Conservation (phyloP, 2,329 filamentous ascomycete genomes). For the Huntiella abstrusa region DNA sequence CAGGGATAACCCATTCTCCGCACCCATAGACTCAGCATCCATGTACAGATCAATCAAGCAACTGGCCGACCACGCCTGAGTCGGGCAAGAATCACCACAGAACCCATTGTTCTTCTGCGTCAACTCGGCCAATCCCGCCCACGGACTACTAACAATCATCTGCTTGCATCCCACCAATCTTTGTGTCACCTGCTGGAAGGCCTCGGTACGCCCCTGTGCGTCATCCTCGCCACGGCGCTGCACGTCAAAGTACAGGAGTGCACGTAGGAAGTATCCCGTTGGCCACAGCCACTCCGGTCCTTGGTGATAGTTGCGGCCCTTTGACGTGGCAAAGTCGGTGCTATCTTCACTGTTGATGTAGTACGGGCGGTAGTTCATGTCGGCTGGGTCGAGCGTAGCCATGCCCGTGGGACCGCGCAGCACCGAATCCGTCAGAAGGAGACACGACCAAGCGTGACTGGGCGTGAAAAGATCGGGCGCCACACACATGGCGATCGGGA, state of each 20-base stretch:
- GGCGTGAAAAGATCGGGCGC: constrained; percentile 74
- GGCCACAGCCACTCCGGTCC: constrained; percentile 98
- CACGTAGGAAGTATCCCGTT: constrained; percentile 84
- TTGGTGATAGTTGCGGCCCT: constrained; percentile 95
- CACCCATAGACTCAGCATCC: constrained; percentile 50
- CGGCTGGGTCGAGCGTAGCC: constrained; percentile 82
- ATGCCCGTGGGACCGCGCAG: constrained; percentile 82
- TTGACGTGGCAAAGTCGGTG: constrained; percentile 74
- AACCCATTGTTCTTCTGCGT: constrained; percentile 75
- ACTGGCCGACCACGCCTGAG: constrained; percentile 88
- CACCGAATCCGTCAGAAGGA: constrained; percentile 60
- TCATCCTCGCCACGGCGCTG: constrained; percentile 36
- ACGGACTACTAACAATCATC: constrained; percentile 59
- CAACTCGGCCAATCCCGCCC: constrained; percentile 83
- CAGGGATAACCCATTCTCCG: constrained; percentile 4
- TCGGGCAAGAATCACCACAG: constrained; percentile 84
- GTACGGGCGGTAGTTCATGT: constrained; percentile 84
- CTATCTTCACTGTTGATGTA: constrained; percentile 93
- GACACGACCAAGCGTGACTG: constrained; percentile 56
- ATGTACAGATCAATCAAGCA: constrained; percentile 94
- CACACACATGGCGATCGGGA: constrained; percentile 86
- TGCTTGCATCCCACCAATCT: constrained; percentile 69
- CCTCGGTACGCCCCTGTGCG: constrained; percentile 41
- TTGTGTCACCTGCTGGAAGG: constrained; percentile 84
- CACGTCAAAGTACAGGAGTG: constrained; percentile 78